Evolutionary conservation across 192 early-diverging fungal species (phyloP).

Genomic region (Rhizophagus sp.): DNA sequence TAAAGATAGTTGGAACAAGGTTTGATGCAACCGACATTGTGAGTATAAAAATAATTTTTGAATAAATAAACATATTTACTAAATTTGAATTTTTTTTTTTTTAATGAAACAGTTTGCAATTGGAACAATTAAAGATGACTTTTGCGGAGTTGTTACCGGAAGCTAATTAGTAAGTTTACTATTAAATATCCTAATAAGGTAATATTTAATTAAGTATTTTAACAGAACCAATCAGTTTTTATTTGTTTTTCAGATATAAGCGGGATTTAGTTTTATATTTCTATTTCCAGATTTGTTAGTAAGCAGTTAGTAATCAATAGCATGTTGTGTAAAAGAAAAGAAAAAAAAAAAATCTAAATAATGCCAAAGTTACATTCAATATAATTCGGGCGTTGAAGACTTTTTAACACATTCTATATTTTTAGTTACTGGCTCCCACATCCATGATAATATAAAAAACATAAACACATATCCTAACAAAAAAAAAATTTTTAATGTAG

Average conservation of each 20-base stretch:
- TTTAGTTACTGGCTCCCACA: background rate
- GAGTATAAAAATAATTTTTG: constrained; percentile 41
- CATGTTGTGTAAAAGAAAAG: background rate
- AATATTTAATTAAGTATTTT: background rate
- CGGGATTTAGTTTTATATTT: background rate
- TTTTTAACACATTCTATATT: background rate
- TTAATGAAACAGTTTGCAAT: constrained; percentile 73
- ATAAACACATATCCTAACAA: background rate
- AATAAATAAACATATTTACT: background rate
- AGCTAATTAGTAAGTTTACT: background rate
- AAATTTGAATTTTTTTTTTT: background rate
- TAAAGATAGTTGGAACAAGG: constrained; percentile 89
- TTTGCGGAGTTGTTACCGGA: constrained; percentile 17
- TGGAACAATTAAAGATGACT: constrained; percentile 98
- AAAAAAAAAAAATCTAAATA: background rate
- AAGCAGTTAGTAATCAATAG: background rate
- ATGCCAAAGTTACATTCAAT: background rate
- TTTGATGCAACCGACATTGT: constrained; percentile 93
- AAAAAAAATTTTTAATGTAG: background rate
- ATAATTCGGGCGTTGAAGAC: background rate
- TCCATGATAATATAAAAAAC: background rate
- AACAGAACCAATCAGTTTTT: background rate
- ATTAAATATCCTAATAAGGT: background rate
- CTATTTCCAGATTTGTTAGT: background rate
- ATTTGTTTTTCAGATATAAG: background rate